Evolutionary conservation across 768 basidiomycete genomes (phyloP), one percentile per base, ranked within the genome.

Genomic region (Lentinus tigrinus): DNA sequence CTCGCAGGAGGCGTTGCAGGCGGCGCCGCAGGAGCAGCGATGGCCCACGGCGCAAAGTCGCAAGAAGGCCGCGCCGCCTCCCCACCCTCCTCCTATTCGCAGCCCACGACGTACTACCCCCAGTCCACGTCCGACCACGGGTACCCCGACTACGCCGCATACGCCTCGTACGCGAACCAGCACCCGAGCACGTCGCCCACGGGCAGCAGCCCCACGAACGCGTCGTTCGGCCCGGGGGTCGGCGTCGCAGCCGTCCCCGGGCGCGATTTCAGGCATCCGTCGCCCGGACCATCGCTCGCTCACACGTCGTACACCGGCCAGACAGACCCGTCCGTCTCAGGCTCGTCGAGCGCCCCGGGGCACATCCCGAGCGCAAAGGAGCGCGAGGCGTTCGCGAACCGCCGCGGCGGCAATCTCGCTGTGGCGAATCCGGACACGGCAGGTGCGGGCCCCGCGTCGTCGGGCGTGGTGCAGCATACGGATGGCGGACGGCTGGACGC

Each of bases 331-430:
- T 55, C 58, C 17, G 31, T 42, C 6, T 47, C 60, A 28, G 56
- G 52, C 40, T 59, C 62, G 42, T 49, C 50, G 28, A 27, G 47
- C n/a, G 54, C 21, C 19, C 34, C 48, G 5, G 63, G 63, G 13
- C 55, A 60, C 36, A 26, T 69, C 23, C 67, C 65, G 51, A 61
- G 61, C 40, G 37, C 55, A 27, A 73, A 73, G 60, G 72, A 73
- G 68, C 63, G 62, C 36, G 72, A 73, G 66, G 70, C 67, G 57
- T 34, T 53, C 48, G 42, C 26, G 46, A 47, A 55, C 51, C 44
- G 60, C 28, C 53, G 64, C 14, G 51, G 57, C 19, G 59, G 64
- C 10, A 62, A 60, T 26, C 52, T 69, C 11, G 58, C 60, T 7
- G 63, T 72, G 9, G 65, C 66, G 54, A 71, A 71, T 26, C 61